A percentile compares a stretch with the other conserved stretches of the same genome.
Conservation (phyloP, 495 filamentous ascomycete species). For the Endocarpon pusillum region DNA sequence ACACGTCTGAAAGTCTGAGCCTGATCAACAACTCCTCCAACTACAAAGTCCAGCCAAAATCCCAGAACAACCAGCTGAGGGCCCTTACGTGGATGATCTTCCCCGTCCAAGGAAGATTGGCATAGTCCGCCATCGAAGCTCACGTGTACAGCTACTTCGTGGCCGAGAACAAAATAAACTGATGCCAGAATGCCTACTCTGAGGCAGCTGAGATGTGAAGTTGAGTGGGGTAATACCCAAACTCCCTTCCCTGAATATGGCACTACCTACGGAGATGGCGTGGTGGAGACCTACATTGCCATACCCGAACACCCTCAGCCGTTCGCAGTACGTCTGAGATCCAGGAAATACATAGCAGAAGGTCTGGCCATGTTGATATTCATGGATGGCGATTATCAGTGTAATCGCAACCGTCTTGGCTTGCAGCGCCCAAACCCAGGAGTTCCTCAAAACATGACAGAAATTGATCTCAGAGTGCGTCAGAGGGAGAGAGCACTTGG, state of each 20-base stretch:
- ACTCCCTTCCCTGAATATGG: slow-evolving; percentile 21
- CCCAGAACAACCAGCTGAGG: too few species aligned
- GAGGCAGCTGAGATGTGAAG: slow-evolving; percentile 24
- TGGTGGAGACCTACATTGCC: slow-evolving; percentile 26
- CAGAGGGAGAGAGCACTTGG: slow-evolving; percentile 25
- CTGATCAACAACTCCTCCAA: too few species aligned
- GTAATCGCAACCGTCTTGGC: slow-evolving; percentile 27
- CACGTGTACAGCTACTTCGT: too few species aligned
- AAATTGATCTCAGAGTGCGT: slow-evolving; percentile 23
- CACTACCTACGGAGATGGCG: slow-evolving; percentile 25
- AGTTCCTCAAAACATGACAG: too few species aligned
- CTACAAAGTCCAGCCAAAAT: too few species aligned
- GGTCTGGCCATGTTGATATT: slow-evolving; percentile 31
- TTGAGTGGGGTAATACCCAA: slow-evolving; percentile 20
- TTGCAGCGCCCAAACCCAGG: too few species aligned
- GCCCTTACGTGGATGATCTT: too few species aligned
- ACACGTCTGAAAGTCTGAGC: too few species aligned
- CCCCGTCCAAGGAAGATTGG: too few species aligned
- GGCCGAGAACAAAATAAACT: too few species aligned
- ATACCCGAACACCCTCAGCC: slow-evolving; percentile 16
- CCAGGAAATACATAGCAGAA: slow-evolving; percentile 24
- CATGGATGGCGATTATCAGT: slow-evolving; percentile 32
- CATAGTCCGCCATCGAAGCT: too few species aligned
- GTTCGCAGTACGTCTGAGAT: slow-evolving; percentile 25
- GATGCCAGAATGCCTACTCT: slow-evolving; percentile 26